phyloP scores from a whole-genome alignment of 345 rosid genomes.

The Eucalyptus camaldulensis region DNA sequence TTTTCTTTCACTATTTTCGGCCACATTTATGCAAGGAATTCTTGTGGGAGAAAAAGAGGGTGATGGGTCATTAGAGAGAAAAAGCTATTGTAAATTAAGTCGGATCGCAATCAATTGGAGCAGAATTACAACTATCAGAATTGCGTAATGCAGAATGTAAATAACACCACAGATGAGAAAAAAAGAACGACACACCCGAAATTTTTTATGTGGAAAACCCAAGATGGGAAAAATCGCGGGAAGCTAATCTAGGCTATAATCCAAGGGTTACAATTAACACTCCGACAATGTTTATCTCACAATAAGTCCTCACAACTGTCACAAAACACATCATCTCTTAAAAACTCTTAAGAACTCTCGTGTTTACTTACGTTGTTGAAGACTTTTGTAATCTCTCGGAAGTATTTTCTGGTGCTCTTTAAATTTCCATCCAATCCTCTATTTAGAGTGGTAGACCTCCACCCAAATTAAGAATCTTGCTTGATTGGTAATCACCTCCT shows the following conservation, averaged over 20 bases:
- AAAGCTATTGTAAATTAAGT: background rate
- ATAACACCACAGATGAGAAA: background rate
- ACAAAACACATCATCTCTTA: background rate
- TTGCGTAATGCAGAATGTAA: background rate
- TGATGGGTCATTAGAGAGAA: background rate
- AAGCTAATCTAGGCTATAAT: background rate
- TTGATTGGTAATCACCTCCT: background rate
- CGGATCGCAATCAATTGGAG: background rate
- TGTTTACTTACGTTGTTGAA: background rate
- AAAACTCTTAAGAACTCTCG: background rate
- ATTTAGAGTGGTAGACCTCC: background rate
- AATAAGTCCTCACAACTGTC: background rate
- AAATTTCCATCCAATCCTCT: background rate
- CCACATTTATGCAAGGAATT: background rate
- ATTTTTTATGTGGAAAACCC: background rate
- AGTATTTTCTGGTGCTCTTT: background rate
- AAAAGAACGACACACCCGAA: background rate
- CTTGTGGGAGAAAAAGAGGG: background rate
- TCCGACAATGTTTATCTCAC: fast-evolving
- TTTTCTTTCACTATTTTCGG: background rate
- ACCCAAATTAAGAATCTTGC: background rate
- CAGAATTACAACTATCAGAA: background rate
- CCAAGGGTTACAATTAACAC: background rate
- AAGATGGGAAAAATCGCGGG: background rate
- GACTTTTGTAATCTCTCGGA: background rate